These are phyloP conservation scores for Suillus tomentosus DNA, from an alignment of 768 basidiomycete genomes.

Conservation along the genomic window DNA sequence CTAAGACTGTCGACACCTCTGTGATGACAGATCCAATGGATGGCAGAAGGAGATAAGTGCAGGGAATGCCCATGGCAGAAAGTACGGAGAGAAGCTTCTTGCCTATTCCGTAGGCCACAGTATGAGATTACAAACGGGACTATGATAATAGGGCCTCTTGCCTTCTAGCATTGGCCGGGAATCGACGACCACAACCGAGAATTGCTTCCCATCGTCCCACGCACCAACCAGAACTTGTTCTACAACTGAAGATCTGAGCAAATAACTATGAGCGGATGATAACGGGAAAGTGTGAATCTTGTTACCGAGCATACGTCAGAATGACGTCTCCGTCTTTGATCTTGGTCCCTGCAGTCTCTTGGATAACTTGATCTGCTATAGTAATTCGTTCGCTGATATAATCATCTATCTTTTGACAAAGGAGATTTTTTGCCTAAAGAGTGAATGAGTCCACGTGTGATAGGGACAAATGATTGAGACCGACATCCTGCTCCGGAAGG, in stretches of 20 bases:
- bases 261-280: conserved; percentile 10
- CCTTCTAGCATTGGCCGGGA: conserved; percentile 96
- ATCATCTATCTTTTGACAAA: conserved; percentile 85
- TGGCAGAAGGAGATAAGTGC: conserved; percentile 90
- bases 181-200: conserved; percentile 92
- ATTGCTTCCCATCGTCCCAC: conserved; percentile 68
- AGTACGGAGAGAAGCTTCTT: conserved; percentile 76
- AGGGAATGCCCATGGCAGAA: conserved; percentile 68
- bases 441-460: not conserved
- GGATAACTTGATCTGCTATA: conserved; percentile 91
- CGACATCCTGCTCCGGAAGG: conserved; percentile 91
- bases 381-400: conserved; percentile 95
- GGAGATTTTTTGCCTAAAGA: conserved; percentile 78
- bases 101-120: conserved; percentile 45
- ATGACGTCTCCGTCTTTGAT: conserved; percentile 94
- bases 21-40: conserved; percentile 79
- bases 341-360: conserved; percentile 85
- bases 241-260: conserved; percentile 84
- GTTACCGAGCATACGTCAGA: conserved; percentile 87
- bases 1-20: conserved; percentile 79
- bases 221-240: conserved; percentile 86
- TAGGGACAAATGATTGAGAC: conserved; percentile 28
- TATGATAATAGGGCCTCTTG: conserved; percentile 22
- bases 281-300: not conserved
- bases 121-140: not conserved